phyloP scores from a whole-genome alignment of 257 asterid species.

The Ajuga chamaepitys region DNA sequence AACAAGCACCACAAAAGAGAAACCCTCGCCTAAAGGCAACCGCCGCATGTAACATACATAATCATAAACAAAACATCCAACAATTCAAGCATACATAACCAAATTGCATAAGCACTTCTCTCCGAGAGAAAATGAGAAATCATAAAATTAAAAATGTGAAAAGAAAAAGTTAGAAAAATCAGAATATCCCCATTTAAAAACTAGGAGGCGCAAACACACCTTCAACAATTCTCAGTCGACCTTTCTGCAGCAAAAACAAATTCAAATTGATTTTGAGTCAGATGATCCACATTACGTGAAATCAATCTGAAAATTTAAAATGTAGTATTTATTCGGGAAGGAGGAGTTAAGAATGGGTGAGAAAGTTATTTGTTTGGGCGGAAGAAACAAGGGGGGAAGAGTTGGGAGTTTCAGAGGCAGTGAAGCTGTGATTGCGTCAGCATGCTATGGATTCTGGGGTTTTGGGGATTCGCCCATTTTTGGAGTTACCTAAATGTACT shows the following conservation, averaged over 20 bases:
- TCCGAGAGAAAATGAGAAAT: not conserved
- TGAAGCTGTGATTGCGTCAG: not conserved
- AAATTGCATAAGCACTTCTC: not conserved
- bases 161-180: not conserved
- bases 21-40: not conserved
- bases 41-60: not conserved
- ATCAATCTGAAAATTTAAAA: not conserved
- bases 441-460: constrained; percentile 11
- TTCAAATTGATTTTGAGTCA: not conserved
- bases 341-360: not conserved
- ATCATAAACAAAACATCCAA: not conserved
- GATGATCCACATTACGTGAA: constrained; percentile 21
- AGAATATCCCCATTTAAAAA: constrained; percentile 12
- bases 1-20: not conserved
- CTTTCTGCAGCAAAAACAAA: not conserved
- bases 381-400: constrained; percentile 22
- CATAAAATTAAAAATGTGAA: too few species aligned
- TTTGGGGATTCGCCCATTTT: not conserved
- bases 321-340: not conserved
- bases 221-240: not conserved
- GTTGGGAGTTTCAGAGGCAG: constrained; percentile 16
- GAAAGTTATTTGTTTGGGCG: constrained; percentile 27
- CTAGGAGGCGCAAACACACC: constrained; percentile 15
- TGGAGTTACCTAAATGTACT: not conserved
- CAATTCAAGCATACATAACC: not conserved